Base-by-base conservation (phyloP, 2,329 filamentous ascomycete genomes). In the Alternaria sp. region DNA sequence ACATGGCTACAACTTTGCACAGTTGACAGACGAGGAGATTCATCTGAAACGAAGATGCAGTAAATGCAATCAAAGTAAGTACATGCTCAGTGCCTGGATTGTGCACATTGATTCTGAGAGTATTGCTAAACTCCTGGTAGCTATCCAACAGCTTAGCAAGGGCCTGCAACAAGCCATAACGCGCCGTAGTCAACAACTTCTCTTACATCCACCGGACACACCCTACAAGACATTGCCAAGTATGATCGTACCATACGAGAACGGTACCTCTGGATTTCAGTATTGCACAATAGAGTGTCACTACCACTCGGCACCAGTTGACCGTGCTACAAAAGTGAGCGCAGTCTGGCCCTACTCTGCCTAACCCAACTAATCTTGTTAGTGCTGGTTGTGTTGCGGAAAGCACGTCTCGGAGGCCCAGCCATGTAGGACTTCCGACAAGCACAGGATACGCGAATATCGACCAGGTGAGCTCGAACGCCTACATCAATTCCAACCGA, bases 361-460 rank as follows among this genome's bases (percentile, higher is more conserved):
- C 21, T 7, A 23, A 5, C 23, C 12, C 25, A 18, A 30, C 44
- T 63, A 20, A 58, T 14, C 6, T 26, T 3, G 11, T 12, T 28
- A 70, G 68, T 43, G 64, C 44, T 69, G 56, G 54, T 60, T 51
- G 5, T 70, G 66, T 26, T 70, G 68, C 49, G 11, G 41, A 6
- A 51, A 56, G 8, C 55, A 54, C 28, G 47, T 60, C 18, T 55
- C 62, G 7, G 62, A 44, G 7, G 21, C 64, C 15, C 57, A 61
- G 33, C 58, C 61, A 41, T 71, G 69, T 51, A 45, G 58, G 15
- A 60, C 58, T 21, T n/a, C 44, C 8, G 7, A 55, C 8, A 15
- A 15, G 11, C 69, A 71, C 15, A 18, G n/a, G 26, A 43, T 58
- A 54, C 64, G 7, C 28, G 30, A 21, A 21, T 57, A 66, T 15